phyloP scores from a whole-genome alignment of 2,329 filamentous ascomycete genomes.

The Aspergillus unguis region DNA sequence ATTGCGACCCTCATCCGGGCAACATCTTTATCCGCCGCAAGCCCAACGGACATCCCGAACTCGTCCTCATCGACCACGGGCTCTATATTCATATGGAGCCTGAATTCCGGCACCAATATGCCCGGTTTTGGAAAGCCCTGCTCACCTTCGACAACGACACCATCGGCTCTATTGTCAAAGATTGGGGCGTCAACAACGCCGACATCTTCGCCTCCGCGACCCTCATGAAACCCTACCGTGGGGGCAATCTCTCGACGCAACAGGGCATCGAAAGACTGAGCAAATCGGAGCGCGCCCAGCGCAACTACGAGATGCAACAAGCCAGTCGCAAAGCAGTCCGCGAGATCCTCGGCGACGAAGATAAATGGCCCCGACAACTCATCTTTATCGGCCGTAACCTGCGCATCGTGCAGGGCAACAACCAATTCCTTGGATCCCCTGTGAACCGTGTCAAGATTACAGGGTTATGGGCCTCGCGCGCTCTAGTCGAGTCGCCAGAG shows the following conservation, averaged over 20 bases:
- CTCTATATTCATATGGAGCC: constrained; percentile 90
- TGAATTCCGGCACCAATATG: constrained; percentile 80
- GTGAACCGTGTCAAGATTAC: constrained; percentile 94
- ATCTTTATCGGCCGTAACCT: constrained; percentile 90
- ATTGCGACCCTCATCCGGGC: constrained; percentile 95
- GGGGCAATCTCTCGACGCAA: constrained; percentile 68
- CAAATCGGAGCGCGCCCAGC: constrained; percentile 54
- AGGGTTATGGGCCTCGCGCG: constrained; percentile 80
- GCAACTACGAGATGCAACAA: constrained; percentile 76
- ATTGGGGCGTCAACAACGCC: constrained; percentile 84
- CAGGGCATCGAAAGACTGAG: constrained; percentile 52
- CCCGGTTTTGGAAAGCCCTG: constrained; percentile 86
- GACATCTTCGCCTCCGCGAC: constrained; percentile 92
- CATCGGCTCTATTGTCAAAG: constrained; percentile 65
- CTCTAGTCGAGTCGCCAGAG: constrained; percentile 71
- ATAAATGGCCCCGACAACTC: constrained; percentile 84
- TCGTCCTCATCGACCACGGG: constrained; percentile 95
- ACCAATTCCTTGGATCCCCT: constrained; percentile 82
- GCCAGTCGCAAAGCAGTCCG: constrained; percentile 69
- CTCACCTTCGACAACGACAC: constrained; percentile 89
- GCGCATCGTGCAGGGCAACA: constrained; percentile 89
- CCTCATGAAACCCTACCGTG: constrained; percentile 84
- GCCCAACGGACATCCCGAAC: constrained; percentile 75
- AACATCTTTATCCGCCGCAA: constrained; percentile 93
- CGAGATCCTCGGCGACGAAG: constrained; percentile 77